These are phyloP conservation scores for Pyrus hybrid DNA, from an alignment of 331 rosid species.

Conservation along the genomic window DNA sequence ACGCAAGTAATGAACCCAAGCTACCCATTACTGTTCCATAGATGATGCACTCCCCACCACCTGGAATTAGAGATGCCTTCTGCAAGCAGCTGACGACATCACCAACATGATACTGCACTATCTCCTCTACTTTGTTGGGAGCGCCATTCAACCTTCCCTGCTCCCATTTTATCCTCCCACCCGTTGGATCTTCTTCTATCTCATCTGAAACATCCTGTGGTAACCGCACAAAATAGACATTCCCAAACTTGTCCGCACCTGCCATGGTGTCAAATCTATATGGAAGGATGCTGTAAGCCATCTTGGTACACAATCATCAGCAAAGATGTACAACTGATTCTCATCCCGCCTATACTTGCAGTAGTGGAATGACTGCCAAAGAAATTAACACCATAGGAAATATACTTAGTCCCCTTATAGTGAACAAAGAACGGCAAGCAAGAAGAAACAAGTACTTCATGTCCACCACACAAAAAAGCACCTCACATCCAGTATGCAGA, in stretches of 20 bases:
- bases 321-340: conserved; percentile 86
- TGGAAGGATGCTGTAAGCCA: conserved; percentile 95
- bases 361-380: conserved; percentile 92
- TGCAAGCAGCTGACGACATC: conserved; percentile 75
- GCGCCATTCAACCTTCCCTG: conserved; percentile 96
- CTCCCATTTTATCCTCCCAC: conserved; percentile 97
- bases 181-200: conserved; percentile 98
- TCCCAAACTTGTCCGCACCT: conserved; percentile 96
- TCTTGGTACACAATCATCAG: conserved; percentile 94
- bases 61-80: conserved; percentile 95
- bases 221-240: conserved; percentile 77
- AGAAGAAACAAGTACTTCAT: not conserved
- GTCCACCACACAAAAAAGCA: not conserved
- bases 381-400: conserved; percentile 1
- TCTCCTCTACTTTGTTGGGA: conserved; percentile 92
- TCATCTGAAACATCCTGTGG: conserved; percentile 92
- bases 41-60: conserved; percentile 86
- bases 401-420: not conserved
- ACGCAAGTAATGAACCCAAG: conserved; percentile 85
- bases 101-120: conserved; percentile 85
- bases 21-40: conserved; percentile 97
- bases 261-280: conserved; percentile 97
- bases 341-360: conserved; percentile 96
- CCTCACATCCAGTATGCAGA: not conserved
- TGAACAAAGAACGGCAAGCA: not conserved